Evolutionary conservation across 371 early-diverging fungal species (phyloP).

Genomic region (Chytridium lagenaria): DNA sequence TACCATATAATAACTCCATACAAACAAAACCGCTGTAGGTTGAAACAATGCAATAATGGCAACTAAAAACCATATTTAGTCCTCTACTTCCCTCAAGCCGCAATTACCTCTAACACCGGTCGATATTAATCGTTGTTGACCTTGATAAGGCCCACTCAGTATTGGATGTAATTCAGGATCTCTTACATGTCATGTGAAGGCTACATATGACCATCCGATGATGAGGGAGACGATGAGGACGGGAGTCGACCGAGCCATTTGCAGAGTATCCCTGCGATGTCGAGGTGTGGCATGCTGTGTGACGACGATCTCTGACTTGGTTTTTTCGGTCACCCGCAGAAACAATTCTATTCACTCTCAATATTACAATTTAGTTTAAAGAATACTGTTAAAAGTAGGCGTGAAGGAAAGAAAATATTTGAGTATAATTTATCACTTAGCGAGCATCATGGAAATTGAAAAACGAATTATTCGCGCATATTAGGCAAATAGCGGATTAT

Average conservation of each 20-base stretch:
- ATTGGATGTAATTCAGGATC: background rate
- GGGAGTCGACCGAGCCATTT: background rate
- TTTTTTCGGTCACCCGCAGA: no score
- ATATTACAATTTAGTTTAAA: no score
- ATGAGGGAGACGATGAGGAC: background rate
- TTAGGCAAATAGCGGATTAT: no score
- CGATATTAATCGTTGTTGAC: background rate
- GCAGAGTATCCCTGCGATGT: no score
- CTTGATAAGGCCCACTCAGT: background rate
- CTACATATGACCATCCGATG: constrained; percentile 6
- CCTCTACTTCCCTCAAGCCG: background rate
- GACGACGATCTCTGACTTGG: no score
- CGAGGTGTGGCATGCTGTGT: no score
- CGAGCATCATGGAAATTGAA: no score
- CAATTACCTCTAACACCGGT: background rate
- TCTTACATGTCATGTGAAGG: constrained; percentile 2
- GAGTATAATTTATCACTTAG: no score
- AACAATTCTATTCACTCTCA: no score
- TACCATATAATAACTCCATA: background rate
- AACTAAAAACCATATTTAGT: background rate
- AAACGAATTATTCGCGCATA: no score
- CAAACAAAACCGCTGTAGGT: background rate
- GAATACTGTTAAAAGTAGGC: no score
- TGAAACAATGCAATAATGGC: background rate
- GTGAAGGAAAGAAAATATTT: no score